Conservation (phyloP, 768 basidiomycete genomes). For the Inosperma sp. region DNA sequence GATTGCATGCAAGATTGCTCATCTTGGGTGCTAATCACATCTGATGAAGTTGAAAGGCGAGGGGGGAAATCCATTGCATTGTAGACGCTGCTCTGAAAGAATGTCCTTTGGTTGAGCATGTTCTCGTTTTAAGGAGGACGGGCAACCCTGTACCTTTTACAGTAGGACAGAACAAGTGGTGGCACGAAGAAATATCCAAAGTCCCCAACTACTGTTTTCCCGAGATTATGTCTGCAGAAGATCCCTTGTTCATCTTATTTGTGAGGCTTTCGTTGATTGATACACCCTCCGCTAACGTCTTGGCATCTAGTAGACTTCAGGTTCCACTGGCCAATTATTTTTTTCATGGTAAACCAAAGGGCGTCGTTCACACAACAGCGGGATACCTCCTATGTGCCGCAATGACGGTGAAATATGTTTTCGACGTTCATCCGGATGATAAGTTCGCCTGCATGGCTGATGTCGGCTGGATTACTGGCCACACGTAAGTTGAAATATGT, state of each 20-base stretch:
- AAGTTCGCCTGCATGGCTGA: too few species aligned
- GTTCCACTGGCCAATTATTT: slow-evolving; percentile 93
- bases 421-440: too few species aligned
- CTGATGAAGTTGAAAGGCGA: slow-evolving; percentile 88
- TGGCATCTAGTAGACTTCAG: slow-evolving; percentile 67
- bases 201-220: too few species aligned
- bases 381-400: too few species aligned
- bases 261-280: slow-evolving; percentile 43
- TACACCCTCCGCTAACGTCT: slow-evolving; percentile 5
- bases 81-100: too few species aligned
- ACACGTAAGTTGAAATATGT: slow-evolving; percentile 43
- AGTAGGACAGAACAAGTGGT: slow-evolving; percentile 87
- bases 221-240: too few species aligned
- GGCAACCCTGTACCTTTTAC: slow-evolving; percentile 78
- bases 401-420: too few species aligned
- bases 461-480: too few species aligned
- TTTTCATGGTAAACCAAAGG: slow-evolving; percentile 98
- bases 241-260: slow-evolving; percentile 97
- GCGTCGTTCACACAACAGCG: too few species aligned
- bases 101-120: too few species aligned
- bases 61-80: slow-evolving; percentile 95
- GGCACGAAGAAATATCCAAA: slow-evolving; percentile 92
- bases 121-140: too few species aligned
- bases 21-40: slow-evolving; percentile 85
- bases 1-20: slow-evolving; percentile 89